Evolutionary conservation across 1,284 basidiomycete genomes (phyloP).

Genomic region (Athelia psychrophila): DNA sequence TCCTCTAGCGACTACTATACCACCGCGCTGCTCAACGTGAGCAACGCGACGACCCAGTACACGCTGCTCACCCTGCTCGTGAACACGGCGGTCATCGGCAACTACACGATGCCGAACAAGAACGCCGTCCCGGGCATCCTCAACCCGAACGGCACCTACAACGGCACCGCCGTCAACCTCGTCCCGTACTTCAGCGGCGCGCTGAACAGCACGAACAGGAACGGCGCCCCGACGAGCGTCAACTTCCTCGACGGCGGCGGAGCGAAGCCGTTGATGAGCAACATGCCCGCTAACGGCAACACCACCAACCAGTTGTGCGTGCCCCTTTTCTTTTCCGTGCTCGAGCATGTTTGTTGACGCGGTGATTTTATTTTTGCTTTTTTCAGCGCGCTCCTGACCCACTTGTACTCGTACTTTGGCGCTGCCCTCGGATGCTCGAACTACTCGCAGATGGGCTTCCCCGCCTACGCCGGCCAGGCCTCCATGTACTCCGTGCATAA

Average conservation of each 20-base stretch:
- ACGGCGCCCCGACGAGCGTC: not conserved
- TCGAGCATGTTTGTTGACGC: no score
- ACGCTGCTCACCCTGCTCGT: not conserved
- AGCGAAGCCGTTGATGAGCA: not conserved
- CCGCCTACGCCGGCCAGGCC: not conserved
- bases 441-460: not conserved
- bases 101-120: not conserved
- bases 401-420: not conserved
- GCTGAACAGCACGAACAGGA: not conserved
- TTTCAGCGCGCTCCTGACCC: not conserved
- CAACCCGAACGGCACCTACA: not conserved
- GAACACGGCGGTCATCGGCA: not conserved
- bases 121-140: not conserved
- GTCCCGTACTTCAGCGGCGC: not conserved
- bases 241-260: constrained; percentile 1
- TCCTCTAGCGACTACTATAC: not conserved
- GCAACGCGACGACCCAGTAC: not conserved
- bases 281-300: not conserved
- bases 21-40: not conserved
- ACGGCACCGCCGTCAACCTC: not conserved
- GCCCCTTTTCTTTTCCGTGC: no score
- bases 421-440: not conserved
- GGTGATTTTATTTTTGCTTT: not conserved
- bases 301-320: not conserved
- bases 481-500: not conserved